Base-by-base conservation (phyloP, 345 rosid genomes). In the Tarenaya hassleriana region DNA sequence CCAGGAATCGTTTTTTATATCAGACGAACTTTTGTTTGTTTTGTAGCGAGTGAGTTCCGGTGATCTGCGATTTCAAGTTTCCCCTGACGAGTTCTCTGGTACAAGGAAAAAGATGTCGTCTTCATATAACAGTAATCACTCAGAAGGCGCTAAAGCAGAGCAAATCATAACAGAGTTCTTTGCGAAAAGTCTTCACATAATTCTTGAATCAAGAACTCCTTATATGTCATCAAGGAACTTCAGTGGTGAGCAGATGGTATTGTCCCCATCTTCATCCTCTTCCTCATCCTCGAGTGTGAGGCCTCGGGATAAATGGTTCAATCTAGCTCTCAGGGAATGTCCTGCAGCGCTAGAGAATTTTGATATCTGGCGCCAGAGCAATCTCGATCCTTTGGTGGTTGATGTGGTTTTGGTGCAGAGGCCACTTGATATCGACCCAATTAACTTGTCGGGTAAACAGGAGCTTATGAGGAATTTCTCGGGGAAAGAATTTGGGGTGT, bases 231-330 rank as follows among this genome's bases (percentile, higher is more conserved):
- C 95, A 0, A 80, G 94, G 16, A 75, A 83, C 62, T 92, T 59
- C 51, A 81, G 95, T 45, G 88, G 97, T 5, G 96, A 88, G 31
- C 96, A 88, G 68, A 61, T 48, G 58, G 18, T 85, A 1, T 83
- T 70, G 5, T 91, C 95, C 10, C 94, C 95, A 11, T 79, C 88
- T 12, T 83, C 96, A 0, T 85, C 97, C 16, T 88, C 97, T 0
- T 88, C 95, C 0, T 88, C 88, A 8, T 76, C 96, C 2, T 79
- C 89, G 0, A 80, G 94, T 43, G 86, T 81, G 37, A 75, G 86
- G 62, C 83, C 95, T 2, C 80, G 98, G 16, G 97, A 92, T 65
- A 81, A 78, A 66, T 85, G 97, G 98, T 92, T 92, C 61, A 85
- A 88, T 63, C 66, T 92, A 61, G 97, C 97, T 7, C 94, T 92